Evolutionary conservation across 2,329 filamentous ascomycete species (phyloP).

Genomic region (Penicillium paneum): DNA sequence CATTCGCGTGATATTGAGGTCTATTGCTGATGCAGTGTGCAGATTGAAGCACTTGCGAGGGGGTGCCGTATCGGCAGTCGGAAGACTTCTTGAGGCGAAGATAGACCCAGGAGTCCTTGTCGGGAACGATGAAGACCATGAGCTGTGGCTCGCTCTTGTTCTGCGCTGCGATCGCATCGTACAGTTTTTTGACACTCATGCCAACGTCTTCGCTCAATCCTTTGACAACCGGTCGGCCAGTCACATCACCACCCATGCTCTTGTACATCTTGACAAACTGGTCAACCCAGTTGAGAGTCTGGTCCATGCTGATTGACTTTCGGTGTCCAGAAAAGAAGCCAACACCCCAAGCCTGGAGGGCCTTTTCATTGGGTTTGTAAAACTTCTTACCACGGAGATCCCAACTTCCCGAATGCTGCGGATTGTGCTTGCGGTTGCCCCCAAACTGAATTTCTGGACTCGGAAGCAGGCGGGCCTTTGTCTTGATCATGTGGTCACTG

Average conservation of each 20-base stretch:
- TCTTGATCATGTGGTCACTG: constrained; percentile 59
- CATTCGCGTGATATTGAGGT: constrained; percentile 86
- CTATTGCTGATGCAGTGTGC: constrained; percentile 66
- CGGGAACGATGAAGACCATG: constrained; percentile 71
- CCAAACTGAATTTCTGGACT: constrained; percentile 70
- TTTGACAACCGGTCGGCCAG: constrained; percentile 46
- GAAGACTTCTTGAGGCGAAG: constrained; percentile 83
- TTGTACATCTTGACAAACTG: constrained; percentile 62
- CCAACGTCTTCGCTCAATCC: constrained; percentile 46
- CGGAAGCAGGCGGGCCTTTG: constrained; percentile 67
- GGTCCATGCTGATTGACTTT: constrained; percentile 42
- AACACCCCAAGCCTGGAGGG: constrained; percentile 72
- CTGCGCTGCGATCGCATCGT: constrained; percentile 40
- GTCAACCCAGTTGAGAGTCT: constrained; percentile 54
- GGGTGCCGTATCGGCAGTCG: constrained; percentile 79
- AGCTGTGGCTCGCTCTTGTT: constrained; percentile 64
- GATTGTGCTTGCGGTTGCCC: constrained; percentile 53
- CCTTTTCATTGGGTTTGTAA: constrained; percentile 58
- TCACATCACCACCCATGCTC: constrained; percentile 59
- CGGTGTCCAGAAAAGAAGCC: constrained; percentile 61
- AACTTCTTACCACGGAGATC: constrained; percentile 82
- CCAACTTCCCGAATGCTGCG: constrained; percentile 73
- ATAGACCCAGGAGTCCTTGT: constrained; percentile 70
- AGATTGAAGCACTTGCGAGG: constrained; percentile 77
- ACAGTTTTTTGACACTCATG: constrained; percentile 56